These are phyloP conservation scores for Ambrosia trifida DNA, from an alignment of 129 eudicot species.

Conservation along the genomic window DNA sequence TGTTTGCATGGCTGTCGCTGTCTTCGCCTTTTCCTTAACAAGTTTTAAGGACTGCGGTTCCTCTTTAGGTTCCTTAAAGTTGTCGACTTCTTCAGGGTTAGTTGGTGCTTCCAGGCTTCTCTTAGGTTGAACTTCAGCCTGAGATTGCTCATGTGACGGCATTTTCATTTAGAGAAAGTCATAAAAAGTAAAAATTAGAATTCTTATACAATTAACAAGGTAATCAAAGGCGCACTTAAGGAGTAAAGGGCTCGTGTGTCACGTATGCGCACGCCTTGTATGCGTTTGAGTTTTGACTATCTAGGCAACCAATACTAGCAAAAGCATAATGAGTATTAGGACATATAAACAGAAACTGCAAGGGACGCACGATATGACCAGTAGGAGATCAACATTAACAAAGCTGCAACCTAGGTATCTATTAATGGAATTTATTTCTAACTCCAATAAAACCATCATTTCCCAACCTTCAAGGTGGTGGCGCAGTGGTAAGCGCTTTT, in stretches of 20 bases:
- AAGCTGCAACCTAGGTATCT: neutral
- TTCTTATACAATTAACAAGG: neutral
- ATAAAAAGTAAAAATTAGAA: neutral
- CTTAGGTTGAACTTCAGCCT: constrained; percentile 25
- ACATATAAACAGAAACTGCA: too few species aligned
- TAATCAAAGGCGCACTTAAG: neutral
- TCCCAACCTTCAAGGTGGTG: too few species aligned
- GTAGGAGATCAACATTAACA: too few species aligned
- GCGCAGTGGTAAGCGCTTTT: too few species aligned
- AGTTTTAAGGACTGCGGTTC: constrained; percentile 28
- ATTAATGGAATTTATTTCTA: neutral
- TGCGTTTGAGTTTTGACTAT: constrained; percentile 12
- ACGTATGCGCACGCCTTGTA: too few species aligned
- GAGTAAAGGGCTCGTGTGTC: too few species aligned
- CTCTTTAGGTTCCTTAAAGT: constrained; percentile 33
- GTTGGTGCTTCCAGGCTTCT: constrained; percentile 19
- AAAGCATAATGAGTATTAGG: neutral
- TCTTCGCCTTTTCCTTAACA: constrained; percentile 25
- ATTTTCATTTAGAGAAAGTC: neutral
- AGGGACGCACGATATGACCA: neutral
- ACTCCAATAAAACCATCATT: too few species aligned
- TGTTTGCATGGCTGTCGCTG: constrained; percentile 21
- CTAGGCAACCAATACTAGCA: neutral
- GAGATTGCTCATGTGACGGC: constrained; percentile 14
- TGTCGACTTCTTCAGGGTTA: constrained; percentile 20